Percentiles rank a stretch among this genome's conserved stretches.
Evolutionary conservation across 257 asterid species (phyloP).

Genomic region (Fraxinus cuspidata): DNA sequence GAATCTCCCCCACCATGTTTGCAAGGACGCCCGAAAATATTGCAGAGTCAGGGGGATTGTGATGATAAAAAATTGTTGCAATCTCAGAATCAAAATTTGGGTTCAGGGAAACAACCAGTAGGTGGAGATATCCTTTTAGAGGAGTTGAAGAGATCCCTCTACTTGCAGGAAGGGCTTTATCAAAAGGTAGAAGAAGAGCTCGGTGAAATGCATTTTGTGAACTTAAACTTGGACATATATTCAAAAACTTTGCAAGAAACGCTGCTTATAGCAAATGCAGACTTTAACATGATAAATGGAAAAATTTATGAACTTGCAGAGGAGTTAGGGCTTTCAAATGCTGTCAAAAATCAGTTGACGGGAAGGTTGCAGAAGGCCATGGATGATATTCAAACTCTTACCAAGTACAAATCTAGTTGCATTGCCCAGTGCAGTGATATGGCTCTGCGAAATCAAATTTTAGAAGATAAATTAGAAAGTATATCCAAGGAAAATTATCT

Average conservation of each 20-base stretch:
- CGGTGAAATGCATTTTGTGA: conserved; percentile 65
- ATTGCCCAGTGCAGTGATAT: conserved; percentile 55
- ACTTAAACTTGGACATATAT: conserved; percentile 72
- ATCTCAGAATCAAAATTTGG: conserved; percentile 40
- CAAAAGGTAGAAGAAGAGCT: conserved; percentile 87
- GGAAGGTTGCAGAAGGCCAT: conserved; percentile 61
- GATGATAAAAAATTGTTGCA: conserved; percentile 34
- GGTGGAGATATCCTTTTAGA: conserved; percentile 78
- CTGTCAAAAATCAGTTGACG: conserved; percentile 61
- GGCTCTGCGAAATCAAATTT: conserved; percentile 62
- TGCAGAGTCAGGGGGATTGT: conserved; percentile 40
- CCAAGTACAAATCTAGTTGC: conserved; percentile 59
- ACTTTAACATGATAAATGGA: conserved; percentile 38
- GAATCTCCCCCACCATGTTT: conserved; percentile 45
- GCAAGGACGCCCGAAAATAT: conserved; percentile 24
- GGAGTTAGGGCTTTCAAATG: conserved; percentile 59
- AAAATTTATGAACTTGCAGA: conserved; percentile 50
- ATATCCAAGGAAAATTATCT: conserved; percentile 53
- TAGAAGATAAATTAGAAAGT: conserved; percentile 59
- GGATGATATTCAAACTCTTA: conserved; percentile 60
- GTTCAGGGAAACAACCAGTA: conserved; percentile 44
- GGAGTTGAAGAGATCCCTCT: conserved; percentile 80
- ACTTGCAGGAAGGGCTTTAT: conserved; percentile 75
- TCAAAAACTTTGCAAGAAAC: conserved; percentile 66
- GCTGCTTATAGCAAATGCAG: conserved; percentile 55